A percentile compares a stretch with the other conserved stretches of the same genome.
These are phyloP conservation scores for Alternaria sp. DNA, from an alignment of 2,329 filamentous ascomycete genomes.

Conservation along the genomic window DNA sequence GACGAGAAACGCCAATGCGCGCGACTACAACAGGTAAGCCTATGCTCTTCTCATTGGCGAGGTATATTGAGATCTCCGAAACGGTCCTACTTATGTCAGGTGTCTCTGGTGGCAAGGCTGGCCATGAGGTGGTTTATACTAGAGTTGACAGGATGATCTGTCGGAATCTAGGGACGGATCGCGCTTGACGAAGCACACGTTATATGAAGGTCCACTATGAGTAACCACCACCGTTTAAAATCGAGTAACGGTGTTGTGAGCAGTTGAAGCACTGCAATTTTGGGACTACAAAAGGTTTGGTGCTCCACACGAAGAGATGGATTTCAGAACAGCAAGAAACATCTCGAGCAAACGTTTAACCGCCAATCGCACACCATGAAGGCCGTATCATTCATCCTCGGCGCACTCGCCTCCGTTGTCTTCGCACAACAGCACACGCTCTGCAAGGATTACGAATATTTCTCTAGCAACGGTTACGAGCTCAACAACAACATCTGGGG, in stretches of 20 bases:
- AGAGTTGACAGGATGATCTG: constrained; percentile 1
- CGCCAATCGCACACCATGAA: constrained; percentile 10
- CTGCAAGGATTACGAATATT: constrained; percentile 32
- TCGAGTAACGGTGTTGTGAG: background rate
- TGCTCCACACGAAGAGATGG: background rate
- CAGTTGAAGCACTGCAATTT: background rate
- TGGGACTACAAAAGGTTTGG: constrained; percentile 9
- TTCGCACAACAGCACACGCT: constrained; percentile 20
- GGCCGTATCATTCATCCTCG: constrained; percentile 11
- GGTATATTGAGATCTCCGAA: constrained; percentile 10
- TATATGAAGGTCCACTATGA: constrained; percentile 14
- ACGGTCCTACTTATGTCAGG: constrained; percentile 8
- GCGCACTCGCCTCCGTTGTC: constrained; percentile 10
- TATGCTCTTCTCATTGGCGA: constrained; percentile 5
- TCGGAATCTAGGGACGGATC: constrained; percentile 18
- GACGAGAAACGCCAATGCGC: constrained; percentile 8
- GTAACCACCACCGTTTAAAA: constrained; percentile 15
- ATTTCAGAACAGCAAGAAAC: background rate
- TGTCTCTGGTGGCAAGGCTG: constrained; percentile 2
- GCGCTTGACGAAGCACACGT: constrained; percentile 7
- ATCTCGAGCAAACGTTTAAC: background rate
- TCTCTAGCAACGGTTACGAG: constrained; percentile 31
- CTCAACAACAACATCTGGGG: constrained; percentile 41
- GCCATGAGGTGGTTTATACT: background rate
- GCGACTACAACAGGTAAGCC: constrained; percentile 3